Base-by-base conservation (phyloP, 495 filamentous ascomycete species). In the Melanomma pulvis-pyrius region DNA sequence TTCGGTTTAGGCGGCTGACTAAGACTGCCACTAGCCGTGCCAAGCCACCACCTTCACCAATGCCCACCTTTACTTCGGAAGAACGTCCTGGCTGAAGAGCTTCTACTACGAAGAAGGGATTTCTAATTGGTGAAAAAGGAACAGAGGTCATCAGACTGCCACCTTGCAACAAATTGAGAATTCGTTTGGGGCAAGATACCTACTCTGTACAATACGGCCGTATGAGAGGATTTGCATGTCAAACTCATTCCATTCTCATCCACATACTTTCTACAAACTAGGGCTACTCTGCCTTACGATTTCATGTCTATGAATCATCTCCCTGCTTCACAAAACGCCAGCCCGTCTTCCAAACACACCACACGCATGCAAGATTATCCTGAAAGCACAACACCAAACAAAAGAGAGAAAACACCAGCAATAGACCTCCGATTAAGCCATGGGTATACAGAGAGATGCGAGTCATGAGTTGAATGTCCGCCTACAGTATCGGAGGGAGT, bases 391-490 rank as follows among this genome's bases (percentile, higher is more conserved):
- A 24, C 11, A 53, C 12, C 17, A 34, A 53, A 34, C 49, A 47
- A 13, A 34, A 34, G 12, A 29, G 19, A 49, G 12, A 21, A 34
- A 57, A 21, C 28, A 32, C 13, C 49, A 7, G 11, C 11, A 11
- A 22, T 13, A 24, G 30, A 51, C 25, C 53, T 15, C 48, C 53
- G 24, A 47, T 28, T 36, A 51, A 65, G 54, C 41, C 61, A 59
- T 66, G 54, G 63, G 63, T 59, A 60, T 66, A 66, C 53, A 50
- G 36, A 65, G 51, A 56, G n/a, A 65, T 58, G 53, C 61, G 32
- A 56, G 51, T 63, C 36, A 56, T 62, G 49, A 52, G 59, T 62
- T 44, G 30, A 34, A 12, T 34, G 12, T 4, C 30, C 13, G 4
- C 51, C 51, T 11, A 8, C 51, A 32, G 25, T 30, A 26, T 19